Evolutionary conservation across 371 early-diverging fungal species (phyloP), one percentile per base, ranked within the genome.

Genomic region (Parasitella parasitica): DNA sequence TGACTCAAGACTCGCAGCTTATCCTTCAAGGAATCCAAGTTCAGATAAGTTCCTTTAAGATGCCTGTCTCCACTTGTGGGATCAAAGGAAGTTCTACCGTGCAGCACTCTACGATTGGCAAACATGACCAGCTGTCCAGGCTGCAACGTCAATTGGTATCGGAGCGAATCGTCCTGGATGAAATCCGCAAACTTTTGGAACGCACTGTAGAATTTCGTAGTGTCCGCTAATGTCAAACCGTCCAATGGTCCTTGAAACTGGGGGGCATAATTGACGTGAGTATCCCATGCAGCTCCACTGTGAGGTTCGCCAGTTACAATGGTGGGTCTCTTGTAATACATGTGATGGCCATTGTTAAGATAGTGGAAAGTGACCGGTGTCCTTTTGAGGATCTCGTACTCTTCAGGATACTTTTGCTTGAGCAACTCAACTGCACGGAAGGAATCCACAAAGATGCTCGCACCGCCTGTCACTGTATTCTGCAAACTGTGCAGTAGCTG

Each of bases 191-290:
- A 92, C 6, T 69, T 66, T 41, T 77, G 76, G 70, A 93, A 86
- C 0, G 94, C 94, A 38, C 72, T 57, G 67, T 94, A 94, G 63
- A 90, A 92, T n/a, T 62, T 43, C 15, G 57, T 76, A 43, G 86
- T 78, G 27, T 80, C 61, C 6, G 75, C 54, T 2, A 84, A 76
- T 5, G 73, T 64, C 6, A 78, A 69, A 30, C 81, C 53, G 48
- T 89, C 88, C 54, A 92, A 64, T 5, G 92, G 92, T 0, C 93
- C 96, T 67, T 92, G 92, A 79, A 95, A 95, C n/a, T 92, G 95
- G 27, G 96, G 96, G 0, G 94, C 82, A 64, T 94, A 94, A 63
- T 89, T 90, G 16, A 94, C 91, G 60, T 85, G 84, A 49, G 62
- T 76, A 16, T 69, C 69, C 81, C 81, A 81, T 1, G 78, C 73